Percentiles rank a stretch among this genome's conserved stretches.
These are phyloP conservation scores for Calonectria pseudoreteaudii DNA, from an alignment of 2,329 filamentous ascomycete genomes.

Conservation along the genomic window DNA sequence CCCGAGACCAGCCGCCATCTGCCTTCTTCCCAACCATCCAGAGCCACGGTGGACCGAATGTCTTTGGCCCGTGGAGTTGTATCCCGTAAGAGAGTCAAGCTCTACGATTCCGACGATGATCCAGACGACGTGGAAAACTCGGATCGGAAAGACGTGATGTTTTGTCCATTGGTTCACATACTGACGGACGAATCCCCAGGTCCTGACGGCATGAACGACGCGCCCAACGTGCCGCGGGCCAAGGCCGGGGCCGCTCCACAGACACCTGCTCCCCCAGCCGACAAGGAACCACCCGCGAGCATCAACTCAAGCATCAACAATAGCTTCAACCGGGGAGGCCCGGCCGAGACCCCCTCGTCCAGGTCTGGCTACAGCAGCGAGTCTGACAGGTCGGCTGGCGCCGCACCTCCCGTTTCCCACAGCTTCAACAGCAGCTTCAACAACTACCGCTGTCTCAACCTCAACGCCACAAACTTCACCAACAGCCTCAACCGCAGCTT, in stretches of 20 bases:
- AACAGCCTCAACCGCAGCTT: neutral
- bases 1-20: neutral
- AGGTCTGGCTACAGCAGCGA: no score
- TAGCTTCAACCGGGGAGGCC: neutral
- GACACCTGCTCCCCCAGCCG: neutral
- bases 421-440: neutral
- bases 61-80: neutral
- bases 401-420: no score
- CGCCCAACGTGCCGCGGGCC: neutral
- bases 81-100: neutral
- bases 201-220: neutral
- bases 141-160: no score
- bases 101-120: neutral
- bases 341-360: neutral
- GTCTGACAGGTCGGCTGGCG: no score
- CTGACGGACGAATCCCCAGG: neutral
- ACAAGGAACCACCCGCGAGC: neutral
- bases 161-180: neutral
- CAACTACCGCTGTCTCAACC: neutral
- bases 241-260: neutral
- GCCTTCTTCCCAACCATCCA: neutral
- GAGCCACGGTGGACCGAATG: neutral
- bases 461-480: neutral
- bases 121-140: neutral
- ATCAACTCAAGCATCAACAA: neutral